Evolutionary conservation across 148 eudicot genomes (phyloP).

Genomic region (Dianthus caryophyllus): DNA sequence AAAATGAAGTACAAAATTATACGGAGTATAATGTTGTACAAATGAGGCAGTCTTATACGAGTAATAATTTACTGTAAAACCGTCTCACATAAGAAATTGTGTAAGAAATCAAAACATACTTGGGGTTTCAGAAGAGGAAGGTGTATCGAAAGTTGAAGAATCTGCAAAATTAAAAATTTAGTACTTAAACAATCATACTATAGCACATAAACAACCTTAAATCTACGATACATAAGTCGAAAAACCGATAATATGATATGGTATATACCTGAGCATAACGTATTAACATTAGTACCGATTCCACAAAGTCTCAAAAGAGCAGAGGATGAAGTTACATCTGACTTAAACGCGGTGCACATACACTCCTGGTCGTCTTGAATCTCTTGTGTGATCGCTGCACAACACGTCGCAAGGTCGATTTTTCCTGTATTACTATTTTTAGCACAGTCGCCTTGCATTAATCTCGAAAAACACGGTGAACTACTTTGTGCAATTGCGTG

Average conservation of each 20-base stretch:
- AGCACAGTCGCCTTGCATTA: conserved; percentile 12
- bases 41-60: no score
- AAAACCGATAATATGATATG: no score
- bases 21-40: no score
- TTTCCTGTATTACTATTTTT: not conserved
- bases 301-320: conserved; percentile 1
- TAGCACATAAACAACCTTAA: no score
- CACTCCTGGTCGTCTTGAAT: not conserved
- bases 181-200: no score
- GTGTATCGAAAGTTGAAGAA: not conserved
- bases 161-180: not conserved
- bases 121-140: not conserved
- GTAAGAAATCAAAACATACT: no score
- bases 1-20: no score
- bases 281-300: not conserved
- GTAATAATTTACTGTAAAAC: no score
- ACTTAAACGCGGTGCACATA: conserved; percentile 9
- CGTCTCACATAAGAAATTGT: no score
- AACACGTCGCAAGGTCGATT: not conserved
- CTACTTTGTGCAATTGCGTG: not conserved
- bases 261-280: not conserved
- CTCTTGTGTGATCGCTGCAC: not conserved
- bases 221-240: no score
- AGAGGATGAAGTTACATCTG: not conserved
- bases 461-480: not conserved